These are phyloP conservation scores for Dioscorea zingiberensis DNA, from an alignment of 106 monocot species.

Conservation along the genomic window DNA sequence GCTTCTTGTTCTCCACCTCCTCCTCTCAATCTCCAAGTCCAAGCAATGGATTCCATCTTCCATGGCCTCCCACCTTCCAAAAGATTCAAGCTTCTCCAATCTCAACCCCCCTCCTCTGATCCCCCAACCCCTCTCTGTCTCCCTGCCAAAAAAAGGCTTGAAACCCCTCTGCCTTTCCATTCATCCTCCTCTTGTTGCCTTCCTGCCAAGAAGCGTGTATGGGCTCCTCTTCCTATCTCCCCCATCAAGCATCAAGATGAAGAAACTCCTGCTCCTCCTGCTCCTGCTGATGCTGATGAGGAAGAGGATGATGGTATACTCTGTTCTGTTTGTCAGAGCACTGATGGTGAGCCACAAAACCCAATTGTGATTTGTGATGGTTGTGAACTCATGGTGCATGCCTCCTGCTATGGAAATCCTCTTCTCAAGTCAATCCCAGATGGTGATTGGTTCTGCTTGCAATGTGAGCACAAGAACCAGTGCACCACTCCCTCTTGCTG, in stretches of 20 bases:
- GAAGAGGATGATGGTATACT: constrained; percentile 61
- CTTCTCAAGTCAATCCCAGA: constrained; percentile 52
- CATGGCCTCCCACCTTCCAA: constrained; percentile 66
- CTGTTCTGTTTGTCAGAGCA: constrained; percentile 78
- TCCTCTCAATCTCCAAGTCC: background rate
- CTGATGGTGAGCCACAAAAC: constrained; percentile 67
- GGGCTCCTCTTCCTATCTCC: constrained; percentile 29
- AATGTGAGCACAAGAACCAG: constrained; percentile 16
- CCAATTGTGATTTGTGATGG: constrained; percentile 98
- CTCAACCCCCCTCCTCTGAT: constrained; percentile 3
- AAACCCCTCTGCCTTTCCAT: background rate
- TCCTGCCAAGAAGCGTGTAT: constrained; percentile 70
- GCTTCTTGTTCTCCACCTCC: background rate
- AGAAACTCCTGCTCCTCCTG: background rate
- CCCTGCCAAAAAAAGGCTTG: constrained; percentile 23
- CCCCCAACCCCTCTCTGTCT: constrained; percentile 3
- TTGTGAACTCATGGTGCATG: constrained; percentile 87
- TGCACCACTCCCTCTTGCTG: constrained; percentile 29
- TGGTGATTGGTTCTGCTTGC: constrained; percentile 86
- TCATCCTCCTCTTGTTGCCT: constrained; percentile 19
- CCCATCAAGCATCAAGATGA: constrained; percentile 1
- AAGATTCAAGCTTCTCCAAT: constrained; percentile 56
- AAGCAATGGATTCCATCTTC: constrained; percentile 16
- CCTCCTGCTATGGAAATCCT: constrained; percentile 84
- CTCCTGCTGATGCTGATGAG: background rate